Base-by-base conservation (phyloP, 495 filamentous ascomycete species). In the Penicillium parvum region DNA sequence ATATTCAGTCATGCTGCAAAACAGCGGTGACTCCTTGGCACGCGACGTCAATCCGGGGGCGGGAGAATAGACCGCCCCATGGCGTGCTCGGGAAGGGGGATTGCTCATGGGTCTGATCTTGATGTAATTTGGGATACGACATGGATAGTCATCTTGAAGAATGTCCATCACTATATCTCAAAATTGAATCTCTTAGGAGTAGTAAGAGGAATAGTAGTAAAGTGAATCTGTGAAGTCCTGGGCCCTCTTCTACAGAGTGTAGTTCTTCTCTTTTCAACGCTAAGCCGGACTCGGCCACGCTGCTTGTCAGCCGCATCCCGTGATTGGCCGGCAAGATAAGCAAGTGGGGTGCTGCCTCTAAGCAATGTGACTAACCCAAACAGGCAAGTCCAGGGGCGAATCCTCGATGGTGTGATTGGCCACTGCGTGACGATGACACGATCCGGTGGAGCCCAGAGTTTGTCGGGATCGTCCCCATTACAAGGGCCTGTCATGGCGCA, bases 61-160 rank as follows among this genome's bases (percentile, higher is more conserved):
- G 45, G 22, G 20, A 26, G 26, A 25, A 20, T 32, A 42, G 37
- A 42, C 35, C 33, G 32, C 45, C 19, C 19, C 42, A 60, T 66
- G 60, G 52, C 62, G 62, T 64, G 64, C 55, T 68, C 44, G 35
- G 40, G 32, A 50, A 49, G 38, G 34, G 44, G 28, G 43, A 65
- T 68, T 58, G 52, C 57, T 60, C 45, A 55, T 60, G 42, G 40
- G 25, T 37, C 37, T 29, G 23, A 10, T 28, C 28, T 15, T 11
- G 1, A 14, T 29, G 4, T 30, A 5, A 15, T 16, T 6, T 10
- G 5, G 28, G 16, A 6, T 5, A 30, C 28, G 1, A 7, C 11
- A 15, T n/a, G n/a, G n/a, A n/a, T n/a, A n/a, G n/a, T n/a, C n/a
- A n/a, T n/a, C n/a, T n/a, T n/a, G n/a, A n/a, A n/a, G n/a, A n/a